A percentile compares a stretch with the other conserved stretches of the same genome.
Evolutionary conservation across 805 yeast species (phyloP).

Genomic region (Wickerhamiella kurtzmanii): DNA sequence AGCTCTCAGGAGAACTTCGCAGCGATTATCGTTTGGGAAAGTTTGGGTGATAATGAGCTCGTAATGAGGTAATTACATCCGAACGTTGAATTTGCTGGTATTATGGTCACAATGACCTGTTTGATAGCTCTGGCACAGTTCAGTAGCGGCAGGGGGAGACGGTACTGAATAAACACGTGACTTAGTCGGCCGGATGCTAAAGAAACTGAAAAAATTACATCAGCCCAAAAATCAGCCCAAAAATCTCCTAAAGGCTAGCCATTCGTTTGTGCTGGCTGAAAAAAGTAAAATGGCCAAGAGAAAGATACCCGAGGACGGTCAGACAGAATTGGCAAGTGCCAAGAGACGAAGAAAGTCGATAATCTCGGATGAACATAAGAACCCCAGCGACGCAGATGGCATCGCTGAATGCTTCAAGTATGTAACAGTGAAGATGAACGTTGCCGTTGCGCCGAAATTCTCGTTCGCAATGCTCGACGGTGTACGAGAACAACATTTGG

Average conservation of each 20-base stretch:
- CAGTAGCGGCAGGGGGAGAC: no score
- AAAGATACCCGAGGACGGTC: conserved; percentile 8
- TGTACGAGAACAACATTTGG: conserved; percentile 73
- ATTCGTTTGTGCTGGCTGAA: neutral
- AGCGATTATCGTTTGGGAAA: no score
- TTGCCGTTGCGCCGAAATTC: conserved; percentile 80
- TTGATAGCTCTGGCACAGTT: no score
- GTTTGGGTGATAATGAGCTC: no score
- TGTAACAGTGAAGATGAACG: conserved; percentile 50
- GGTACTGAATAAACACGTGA: no score
- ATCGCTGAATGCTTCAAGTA: conserved; percentile 53
- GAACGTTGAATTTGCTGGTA: no score
- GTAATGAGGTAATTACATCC: no score
- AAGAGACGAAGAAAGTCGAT: conserved; percentile 15
- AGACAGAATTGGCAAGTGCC: conserved; percentile 2
- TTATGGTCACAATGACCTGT: no score
- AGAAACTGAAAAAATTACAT: conserved; percentile 1
- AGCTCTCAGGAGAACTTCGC: no score
- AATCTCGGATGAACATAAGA: conserved; percentile 9
- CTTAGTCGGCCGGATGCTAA: neutral
- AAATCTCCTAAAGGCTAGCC: neutral
- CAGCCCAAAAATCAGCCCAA: neutral
- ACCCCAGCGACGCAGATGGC: conserved; percentile 22
- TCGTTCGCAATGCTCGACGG: conserved; percentile 60
- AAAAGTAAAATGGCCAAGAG: conserved; percentile 13